Evolutionary conservation across 2,329 filamentous ascomycete genomes (phyloP).

Genomic region (Fusarium duplospermum): DNA sequence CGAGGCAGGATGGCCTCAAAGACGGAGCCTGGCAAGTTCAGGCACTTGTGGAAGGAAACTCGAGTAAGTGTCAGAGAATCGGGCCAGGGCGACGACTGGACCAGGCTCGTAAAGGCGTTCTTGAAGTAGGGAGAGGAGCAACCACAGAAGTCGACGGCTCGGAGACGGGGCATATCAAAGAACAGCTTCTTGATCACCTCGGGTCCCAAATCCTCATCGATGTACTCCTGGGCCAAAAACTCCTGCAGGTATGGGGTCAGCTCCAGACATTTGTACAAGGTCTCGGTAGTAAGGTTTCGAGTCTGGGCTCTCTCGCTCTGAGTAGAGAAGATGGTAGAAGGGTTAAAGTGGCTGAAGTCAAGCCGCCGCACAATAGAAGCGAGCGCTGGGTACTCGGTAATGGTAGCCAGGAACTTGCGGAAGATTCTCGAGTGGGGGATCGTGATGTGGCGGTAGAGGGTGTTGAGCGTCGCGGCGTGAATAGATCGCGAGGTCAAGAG

Average conservation of each 20-base stretch:
- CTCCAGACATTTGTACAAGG: slow-evolving; percentile 76
- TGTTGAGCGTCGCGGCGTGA: slow-evolving; percentile 77
- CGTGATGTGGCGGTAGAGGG: slow-evolving; percentile 82
- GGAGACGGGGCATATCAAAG: slow-evolving; percentile 71
- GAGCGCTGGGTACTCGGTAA: slow-evolving; percentile 73
- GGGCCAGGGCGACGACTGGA: slow-evolving; percentile 64
- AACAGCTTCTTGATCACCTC: slow-evolving; percentile 78
- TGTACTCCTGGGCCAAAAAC: slow-evolving; percentile 83
- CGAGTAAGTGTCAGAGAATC: slow-evolving; percentile 70
- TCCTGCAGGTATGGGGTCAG: slow-evolving; percentile 80
- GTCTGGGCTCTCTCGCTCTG: slow-evolving; percentile 80
- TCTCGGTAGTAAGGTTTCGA: slow-evolving; percentile 79
- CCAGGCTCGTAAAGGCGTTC: slow-evolving; percentile 69
- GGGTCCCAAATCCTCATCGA: slow-evolving; percentile 79
- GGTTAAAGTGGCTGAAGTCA: slow-evolving; percentile 89
- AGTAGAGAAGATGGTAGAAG: slow-evolving; percentile 79
- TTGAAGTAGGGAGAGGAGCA: slow-evolving; percentile 77
- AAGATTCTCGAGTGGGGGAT: slow-evolving; percentile 87
- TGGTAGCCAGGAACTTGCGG: slow-evolving; percentile 80
- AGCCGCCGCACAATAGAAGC: slow-evolving; percentile 82
- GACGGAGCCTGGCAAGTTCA: slow-evolving; percentile 73
- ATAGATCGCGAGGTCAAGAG: slow-evolving; percentile 80
- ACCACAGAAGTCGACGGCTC: slow-evolving; percentile 81
- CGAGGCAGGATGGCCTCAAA: slow-evolving; percentile 79
- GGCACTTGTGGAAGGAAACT: slow-evolving; percentile 82